Conservation (phyloP, 169 alveolate species). For the Eimeria sp. region DNA sequence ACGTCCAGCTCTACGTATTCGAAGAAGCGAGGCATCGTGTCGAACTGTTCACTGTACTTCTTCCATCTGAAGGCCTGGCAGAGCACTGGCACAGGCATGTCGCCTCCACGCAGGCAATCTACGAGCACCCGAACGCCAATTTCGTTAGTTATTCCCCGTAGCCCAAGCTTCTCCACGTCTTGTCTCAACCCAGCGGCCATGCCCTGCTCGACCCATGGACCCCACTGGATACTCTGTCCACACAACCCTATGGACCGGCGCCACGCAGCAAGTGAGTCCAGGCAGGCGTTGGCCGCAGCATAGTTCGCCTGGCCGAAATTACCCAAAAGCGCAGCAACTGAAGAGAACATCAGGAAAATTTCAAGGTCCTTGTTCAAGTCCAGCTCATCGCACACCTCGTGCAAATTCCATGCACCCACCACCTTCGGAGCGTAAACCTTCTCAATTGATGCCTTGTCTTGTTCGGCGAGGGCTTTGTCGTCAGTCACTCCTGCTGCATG, state of each 20-base stretch:
- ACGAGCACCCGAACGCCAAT: slow-evolving; percentile 83
- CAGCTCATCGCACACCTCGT: slow-evolving; percentile 80
- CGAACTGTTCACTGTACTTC: slow-evolving; percentile 76
- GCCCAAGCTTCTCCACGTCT: slow-evolving; percentile 85
- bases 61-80: slow-evolving; percentile 86
- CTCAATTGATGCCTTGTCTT: slow-evolving; percentile 74
- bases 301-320: slow-evolving; percentile 89
- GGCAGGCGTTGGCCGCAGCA: slow-evolving; percentile 88
- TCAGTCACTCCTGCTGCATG: slow-evolving; percentile 87
- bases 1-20: slow-evolving; percentile 25
- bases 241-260: slow-evolving; percentile 85
- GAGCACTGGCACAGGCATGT: slow-evolving; percentile 66
- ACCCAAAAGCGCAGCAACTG: slow-evolving; percentile 88
- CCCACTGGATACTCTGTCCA: slow-evolving; percentile 89
- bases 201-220: slow-evolving; percentile 89
- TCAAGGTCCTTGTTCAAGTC: slow-evolving; percentile 81
- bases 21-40: slow-evolving; percentile 66
- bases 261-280: slow-evolving; percentile 85
- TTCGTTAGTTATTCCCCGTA: slow-evolving; percentile 86
- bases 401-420: slow-evolving; percentile 89
- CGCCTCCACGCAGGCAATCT: slow-evolving; percentile 37
- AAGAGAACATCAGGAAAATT: slow-evolving; percentile 86
- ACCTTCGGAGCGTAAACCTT: slow-evolving; percentile 87
- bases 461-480: slow-evolving; percentile 82
- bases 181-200: slow-evolving; percentile 84